Evolutionary conservation across 352 stramenopile species (phyloP), one percentile per base, ranked within the genome.

Genomic region (Aphanomyces cochlioides): DNA sequence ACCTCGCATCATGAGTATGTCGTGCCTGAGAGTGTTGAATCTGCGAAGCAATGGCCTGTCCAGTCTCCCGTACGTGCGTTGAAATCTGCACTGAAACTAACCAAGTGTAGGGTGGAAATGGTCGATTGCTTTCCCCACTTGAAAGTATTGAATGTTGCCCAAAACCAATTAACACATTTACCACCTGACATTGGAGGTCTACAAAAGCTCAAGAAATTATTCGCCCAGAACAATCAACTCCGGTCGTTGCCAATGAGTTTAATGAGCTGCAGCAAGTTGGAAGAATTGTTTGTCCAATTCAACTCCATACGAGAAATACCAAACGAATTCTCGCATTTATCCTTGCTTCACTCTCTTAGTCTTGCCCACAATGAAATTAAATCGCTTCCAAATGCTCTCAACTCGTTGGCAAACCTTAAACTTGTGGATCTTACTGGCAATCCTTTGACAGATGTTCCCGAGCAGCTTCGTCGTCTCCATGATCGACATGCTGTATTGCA

Each of bases 401-500:
- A 61, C 40, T n/a, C 64, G 21, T 36, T 70, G 13, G n/a, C 28
- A 15, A 63, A 47, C 6, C 39, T 70, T 19, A 61, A 70, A 34
- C 40, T 70, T 37, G 64, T 70, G 3, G 64, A 70, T 53, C 47
- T 70, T 8, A 63, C 64, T 12, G 64, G 64, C 28, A 70, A 70
- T 36, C 7, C 64, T 41, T 37, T 70, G 4, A 63, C 48, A 5
- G 34, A 47, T 7, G 64, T 63, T 17, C 64, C 64, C 12, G 64
- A 70, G 34, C 47, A 61, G 10, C 12, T 70, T 2, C 64, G 64
- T 7, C n/a, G 64, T 48, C 34, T 70, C 10, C 64, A 70, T 47
- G 64, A 70, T 41, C 36, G 53, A n/a, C 36, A 70, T 19, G 43
- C 53, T 17, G 64, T 70, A n/a, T 28, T 70, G 15, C 64, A 70